These are phyloP conservation scores for Galium porrigens DNA, from an alignment of 305 asterid genomes.

Conservation along the genomic window DNA sequence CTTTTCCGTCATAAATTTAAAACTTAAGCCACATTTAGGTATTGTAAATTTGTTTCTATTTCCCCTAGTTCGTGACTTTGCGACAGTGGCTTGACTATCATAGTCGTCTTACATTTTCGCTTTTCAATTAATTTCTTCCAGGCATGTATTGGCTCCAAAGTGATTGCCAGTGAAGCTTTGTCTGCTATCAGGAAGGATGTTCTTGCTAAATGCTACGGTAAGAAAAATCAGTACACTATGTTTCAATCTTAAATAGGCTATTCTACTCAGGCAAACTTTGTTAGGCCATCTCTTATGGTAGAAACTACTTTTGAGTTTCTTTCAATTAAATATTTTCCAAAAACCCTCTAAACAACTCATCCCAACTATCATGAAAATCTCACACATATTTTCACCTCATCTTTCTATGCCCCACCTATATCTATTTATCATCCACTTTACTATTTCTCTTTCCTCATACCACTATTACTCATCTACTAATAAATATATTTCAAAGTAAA, in stretches of 20 bases:
- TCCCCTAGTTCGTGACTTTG: neutral
- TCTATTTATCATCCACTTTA: too few relatives aligned
- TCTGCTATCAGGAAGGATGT: constrained; percentile 90
- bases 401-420: too few relatives aligned
- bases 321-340: too few relatives aligned
- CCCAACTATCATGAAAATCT: too few relatives aligned
- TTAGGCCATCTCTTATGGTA: neutral
- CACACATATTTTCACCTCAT: too few relatives aligned
- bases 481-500: too few relatives aligned
- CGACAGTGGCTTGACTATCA: neutral
- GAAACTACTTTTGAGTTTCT: too few relatives aligned
- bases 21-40: neutral
- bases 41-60: neutral
- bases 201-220: constrained; percentile 89
- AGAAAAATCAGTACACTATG: constrained; percentile 6
- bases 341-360: too few relatives aligned
- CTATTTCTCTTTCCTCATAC: too few relatives aligned
- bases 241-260: neutral
- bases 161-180: constrained; percentile 79
- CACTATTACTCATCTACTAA: too few relatives aligned
- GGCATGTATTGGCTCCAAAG: constrained; percentile 89
- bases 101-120: neutral
- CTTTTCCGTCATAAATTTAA: neutral
- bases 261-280: neutral
- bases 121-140: constrained; percentile 12